Conservation (phyloP, 176 grass and related monocot species). For the Oryza nivara region DNA sequence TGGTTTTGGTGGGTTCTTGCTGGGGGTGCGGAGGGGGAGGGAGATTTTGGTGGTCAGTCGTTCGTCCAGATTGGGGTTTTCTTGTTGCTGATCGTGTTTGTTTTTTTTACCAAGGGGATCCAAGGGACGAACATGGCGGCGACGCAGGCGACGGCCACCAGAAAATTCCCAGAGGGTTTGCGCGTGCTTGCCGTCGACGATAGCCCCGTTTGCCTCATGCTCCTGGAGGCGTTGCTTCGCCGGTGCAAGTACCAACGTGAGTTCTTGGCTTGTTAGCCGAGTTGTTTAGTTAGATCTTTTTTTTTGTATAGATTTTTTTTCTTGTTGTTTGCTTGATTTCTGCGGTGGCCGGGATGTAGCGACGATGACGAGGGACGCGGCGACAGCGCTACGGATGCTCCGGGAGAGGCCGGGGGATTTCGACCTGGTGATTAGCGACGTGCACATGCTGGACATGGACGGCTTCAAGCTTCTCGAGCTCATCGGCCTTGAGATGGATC, state of each 20-base stretch:
- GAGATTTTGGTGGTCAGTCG: not conserved
- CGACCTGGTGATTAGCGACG: slow-evolving; percentile 61
- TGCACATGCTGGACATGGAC: slow-evolving; percentile 67
- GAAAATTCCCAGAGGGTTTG: slow-evolving; percentile 45
- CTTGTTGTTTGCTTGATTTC: not conserved
- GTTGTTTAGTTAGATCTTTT: not conserved
- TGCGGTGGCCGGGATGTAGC: slow-evolving; percentile 42
- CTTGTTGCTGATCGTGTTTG: slow-evolving; percentile 11
- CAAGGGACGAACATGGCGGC: not conserved
- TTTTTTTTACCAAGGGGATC: not conserved
- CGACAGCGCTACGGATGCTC: slow-evolving; percentile 51
- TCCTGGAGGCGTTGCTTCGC: slow-evolving; percentile 15
- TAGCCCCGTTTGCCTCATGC: slow-evolving; percentile 1
- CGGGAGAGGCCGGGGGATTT: slow-evolving; percentile 52
- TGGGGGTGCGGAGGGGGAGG: not conserved
- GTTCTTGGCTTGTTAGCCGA: not conserved
- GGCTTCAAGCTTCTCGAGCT: slow-evolving; percentile 73
- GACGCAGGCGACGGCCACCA: not conserved
- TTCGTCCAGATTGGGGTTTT: not conserved
- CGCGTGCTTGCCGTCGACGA: slow-evolving; percentile 54
- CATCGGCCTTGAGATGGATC: slow-evolving; percentile 65
- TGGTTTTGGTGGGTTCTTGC: not conserved
- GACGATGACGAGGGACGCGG: slow-evolving; percentile 31
- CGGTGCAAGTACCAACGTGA: slow-evolving; percentile 50
- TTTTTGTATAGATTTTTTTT: not conserved